Conservation (phyloP, 2,329 filamentous ascomycete genomes). For the Xylaria sp. region DNA sequence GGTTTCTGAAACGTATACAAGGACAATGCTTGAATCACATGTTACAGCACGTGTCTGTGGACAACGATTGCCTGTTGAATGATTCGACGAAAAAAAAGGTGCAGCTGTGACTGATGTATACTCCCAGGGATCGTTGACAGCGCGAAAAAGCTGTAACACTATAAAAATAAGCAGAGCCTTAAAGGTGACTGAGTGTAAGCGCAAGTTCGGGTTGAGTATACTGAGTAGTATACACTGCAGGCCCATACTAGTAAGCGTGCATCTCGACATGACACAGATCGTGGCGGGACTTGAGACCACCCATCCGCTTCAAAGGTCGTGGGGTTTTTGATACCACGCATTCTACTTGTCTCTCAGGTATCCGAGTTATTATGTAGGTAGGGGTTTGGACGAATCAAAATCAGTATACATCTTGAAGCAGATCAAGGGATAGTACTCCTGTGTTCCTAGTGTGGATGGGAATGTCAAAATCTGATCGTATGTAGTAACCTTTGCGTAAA, state of each 20-base stretch:
- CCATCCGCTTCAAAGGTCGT: not conserved
- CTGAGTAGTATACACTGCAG: not conserved
- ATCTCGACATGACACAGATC: not conserved
- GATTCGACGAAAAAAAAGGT: not conserved
- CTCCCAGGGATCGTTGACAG: not conserved
- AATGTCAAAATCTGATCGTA: constrained; percentile 12
- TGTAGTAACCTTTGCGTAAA: not conserved
- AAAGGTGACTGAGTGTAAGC: not conserved
- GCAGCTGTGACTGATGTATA: constrained; percentile 4
- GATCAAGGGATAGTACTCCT: not conserved
- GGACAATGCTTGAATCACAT: constrained; percentile 14
- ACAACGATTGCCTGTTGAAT: not conserved
- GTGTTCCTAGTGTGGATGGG: not conserved
- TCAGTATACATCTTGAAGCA: not conserved
- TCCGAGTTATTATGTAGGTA: not conserved
- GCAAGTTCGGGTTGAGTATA: constrained; percentile 1
- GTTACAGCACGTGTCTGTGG: constrained; percentile 17
- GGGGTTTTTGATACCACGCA: not conserved
- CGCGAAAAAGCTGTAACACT: not conserved
- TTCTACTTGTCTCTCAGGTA: not conserved
- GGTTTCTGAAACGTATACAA: constrained; percentile 29
- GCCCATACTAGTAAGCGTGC: constrained; percentile 28
- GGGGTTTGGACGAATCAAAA: not conserved
- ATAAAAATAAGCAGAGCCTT: constrained; percentile 7
- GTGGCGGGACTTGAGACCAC: not conserved